Conservation (phyloP, 306 rosid genomes). For the Vigna radiata region DNA sequence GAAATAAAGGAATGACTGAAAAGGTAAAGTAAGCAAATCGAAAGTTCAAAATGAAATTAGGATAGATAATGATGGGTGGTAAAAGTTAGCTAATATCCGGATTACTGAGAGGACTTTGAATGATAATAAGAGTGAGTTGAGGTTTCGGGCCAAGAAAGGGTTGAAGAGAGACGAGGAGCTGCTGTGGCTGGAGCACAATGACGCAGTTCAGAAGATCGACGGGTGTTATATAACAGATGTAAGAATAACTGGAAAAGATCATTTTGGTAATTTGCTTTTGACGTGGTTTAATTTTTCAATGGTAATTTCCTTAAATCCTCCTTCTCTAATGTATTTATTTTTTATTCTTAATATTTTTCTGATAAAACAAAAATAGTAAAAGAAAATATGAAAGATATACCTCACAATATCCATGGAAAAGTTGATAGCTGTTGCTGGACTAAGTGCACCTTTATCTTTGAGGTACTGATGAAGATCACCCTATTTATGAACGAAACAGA, state of each 20-base stretch:
- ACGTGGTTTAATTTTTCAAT: not conserved
- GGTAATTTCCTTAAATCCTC: conserved; percentile 10
- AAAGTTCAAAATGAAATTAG: not conserved
- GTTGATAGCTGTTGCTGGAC: conserved; percentile 72
- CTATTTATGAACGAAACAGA: conserved; percentile 60
- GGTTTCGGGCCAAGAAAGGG: not conserved
- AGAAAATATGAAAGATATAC: conserved; percentile 47
- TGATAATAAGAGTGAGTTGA: not conserved
- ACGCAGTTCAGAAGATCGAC: conserved; percentile 11
- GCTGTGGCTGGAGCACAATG: conserved; percentile 25
- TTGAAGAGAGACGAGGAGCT: conserved; percentile 16
- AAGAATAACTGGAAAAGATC: conserved; percentile 23
- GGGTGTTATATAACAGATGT: conserved; percentile 6
- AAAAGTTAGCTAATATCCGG: not conserved
- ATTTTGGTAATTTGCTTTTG: conserved; percentile 6
- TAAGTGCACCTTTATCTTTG: conserved; percentile 88
- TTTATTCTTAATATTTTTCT: conserved; percentile 1
- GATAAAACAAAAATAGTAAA: not conserved
- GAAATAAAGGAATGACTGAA: not conserved
- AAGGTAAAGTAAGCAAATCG: not conserved
- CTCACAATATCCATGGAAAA: conserved; percentile 94
- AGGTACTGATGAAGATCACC: conserved; percentile 98
- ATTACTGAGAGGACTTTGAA: not conserved
- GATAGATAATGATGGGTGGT: not conserved
- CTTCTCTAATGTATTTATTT: conserved; percentile 26